phyloP scores from a whole-genome alignment of 306 rosid species.

The Fragaria iinumae region DNA sequence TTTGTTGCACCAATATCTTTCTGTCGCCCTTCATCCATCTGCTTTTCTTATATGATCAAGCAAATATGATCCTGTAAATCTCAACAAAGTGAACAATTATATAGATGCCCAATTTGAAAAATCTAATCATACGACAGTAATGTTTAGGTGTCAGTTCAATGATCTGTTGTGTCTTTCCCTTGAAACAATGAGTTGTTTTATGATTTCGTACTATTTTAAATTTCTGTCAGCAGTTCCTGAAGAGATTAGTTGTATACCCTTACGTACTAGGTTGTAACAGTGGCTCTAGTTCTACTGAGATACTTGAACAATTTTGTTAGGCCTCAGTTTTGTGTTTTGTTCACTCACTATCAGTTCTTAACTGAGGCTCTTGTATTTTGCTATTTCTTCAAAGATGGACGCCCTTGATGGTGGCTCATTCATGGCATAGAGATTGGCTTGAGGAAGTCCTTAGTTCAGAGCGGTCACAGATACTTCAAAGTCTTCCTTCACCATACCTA shows the following conservation, averaged over 20 bases:
- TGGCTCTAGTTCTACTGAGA: conserved; percentile 1
- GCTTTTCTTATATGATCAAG: neutral
- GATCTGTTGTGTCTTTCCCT: neutral
- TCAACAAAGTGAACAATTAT: neutral
- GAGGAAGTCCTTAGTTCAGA: conserved; percentile 69
- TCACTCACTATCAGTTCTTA: conserved; percentile 11
- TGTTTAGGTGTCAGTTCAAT: neutral
- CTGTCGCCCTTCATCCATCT: neutral
- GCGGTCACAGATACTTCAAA: conserved; percentile 47
- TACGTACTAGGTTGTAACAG: neutral
- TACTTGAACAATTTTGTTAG: neutral
- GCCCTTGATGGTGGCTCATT: conserved; percentile 86
- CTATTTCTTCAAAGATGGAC: conserved; percentile 65
- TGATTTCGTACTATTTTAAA: neutral
- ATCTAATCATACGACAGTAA: neutral
- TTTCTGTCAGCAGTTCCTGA: neutral
- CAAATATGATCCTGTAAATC: neutral
- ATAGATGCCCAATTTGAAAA: neutral
- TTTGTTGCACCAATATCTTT: neutral
- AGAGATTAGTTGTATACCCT: neutral
- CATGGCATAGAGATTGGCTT: conserved; percentile 81
- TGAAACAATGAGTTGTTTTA: neutral
- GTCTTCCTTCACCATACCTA: conserved; percentile 66
- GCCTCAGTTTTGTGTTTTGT: conserved; percentile 7
- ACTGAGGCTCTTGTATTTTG: conserved; percentile 20